Evolutionary conservation across 495 filamentous ascomycete genomes (phyloP).

Genomic region (Penicillium angulare): DNA sequence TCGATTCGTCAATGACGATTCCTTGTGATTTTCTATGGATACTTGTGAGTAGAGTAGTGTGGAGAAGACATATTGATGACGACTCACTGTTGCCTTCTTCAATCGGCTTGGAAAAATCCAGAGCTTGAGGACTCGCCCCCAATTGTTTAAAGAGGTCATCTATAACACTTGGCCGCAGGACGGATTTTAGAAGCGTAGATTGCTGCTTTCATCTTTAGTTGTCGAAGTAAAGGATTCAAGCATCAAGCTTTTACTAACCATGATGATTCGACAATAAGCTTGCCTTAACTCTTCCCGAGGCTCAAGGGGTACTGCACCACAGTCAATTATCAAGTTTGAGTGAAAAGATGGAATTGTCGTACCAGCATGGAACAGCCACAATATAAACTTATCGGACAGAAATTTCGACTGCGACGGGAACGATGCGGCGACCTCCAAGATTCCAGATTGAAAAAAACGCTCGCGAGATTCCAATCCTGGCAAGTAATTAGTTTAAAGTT

Average conservation of each 20-base stretch:
- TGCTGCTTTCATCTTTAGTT: conserved; percentile 17
- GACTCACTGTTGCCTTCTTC: conserved; percentile 28
- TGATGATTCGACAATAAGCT: conserved; percentile 60
- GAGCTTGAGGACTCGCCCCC: conserved; percentile 30
- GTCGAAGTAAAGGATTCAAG: neutral
- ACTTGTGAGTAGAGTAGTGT: neutral
- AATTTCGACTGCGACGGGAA: too few relatives aligned
- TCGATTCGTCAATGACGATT: conserved; percentile 7
- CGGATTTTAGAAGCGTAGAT: conserved; percentile 19
- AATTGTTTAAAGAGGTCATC: conserved; percentile 33
- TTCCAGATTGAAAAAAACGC: conserved; percentile 67
- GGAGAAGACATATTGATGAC: neutral
- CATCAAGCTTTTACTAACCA: conserved; percentile 27
- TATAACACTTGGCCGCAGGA: conserved; percentile 33
- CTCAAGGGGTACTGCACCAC: conserved; percentile 52
- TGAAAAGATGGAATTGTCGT: neutral
- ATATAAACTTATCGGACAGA: conserved; percentile 67
- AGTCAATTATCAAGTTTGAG: neutral
- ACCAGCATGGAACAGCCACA: conserved; percentile 68
- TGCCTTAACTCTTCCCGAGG: conserved; percentile 58
- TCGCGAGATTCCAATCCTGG: conserved; percentile 48
- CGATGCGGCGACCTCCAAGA: conserved; percentile 57
- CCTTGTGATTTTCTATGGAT: neutral
- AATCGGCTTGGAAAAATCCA: conserved; percentile 26
- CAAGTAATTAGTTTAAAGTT: conserved; percentile 8